These are phyloP conservation scores for Endogone sp. DNA, from an alignment of 192 early-diverging fungal genomes.

Conservation along the genomic window DNA sequence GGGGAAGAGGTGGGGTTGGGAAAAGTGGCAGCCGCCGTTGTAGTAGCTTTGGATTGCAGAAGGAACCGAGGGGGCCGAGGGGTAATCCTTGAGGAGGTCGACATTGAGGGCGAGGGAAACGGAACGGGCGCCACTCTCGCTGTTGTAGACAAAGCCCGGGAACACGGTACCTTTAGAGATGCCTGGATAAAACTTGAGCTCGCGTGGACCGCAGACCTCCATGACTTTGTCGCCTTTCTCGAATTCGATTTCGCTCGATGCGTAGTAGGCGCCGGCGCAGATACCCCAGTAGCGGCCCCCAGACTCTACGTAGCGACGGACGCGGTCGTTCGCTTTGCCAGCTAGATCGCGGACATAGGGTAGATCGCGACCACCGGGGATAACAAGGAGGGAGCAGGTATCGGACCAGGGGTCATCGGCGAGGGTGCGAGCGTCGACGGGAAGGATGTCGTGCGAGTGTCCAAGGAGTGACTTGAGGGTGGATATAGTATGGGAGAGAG, in stretches of 20 bases:
- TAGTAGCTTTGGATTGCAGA: constrained; percentile 45
- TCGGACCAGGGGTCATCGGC: constrained; percentile 81
- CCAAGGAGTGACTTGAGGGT: constrained; percentile 77
- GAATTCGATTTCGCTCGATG: constrained; percentile 66
- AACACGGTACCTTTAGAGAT: constrained; percentile 69
- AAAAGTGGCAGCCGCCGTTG: constrained; percentile 73
- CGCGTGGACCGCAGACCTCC: constrained; percentile 70
- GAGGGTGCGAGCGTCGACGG: constrained; percentile 71
- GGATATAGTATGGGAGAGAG: constrained; percentile 56
- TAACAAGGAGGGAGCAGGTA: constrained; percentile 79
- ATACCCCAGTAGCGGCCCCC: constrained; percentile 92
- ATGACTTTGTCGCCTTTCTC: constrained; percentile 55
- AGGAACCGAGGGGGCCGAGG: constrained; percentile 1
- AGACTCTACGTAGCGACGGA: constrained; percentile 57
- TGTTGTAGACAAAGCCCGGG: constrained; percentile 81
- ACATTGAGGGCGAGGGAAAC: constrained; percentile 43
- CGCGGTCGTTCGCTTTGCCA: constrained; percentile 53
- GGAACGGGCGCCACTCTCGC: constrained; percentile 69
- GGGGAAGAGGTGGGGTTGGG: constrained; percentile 26
- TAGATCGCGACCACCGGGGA: constrained; percentile 87
- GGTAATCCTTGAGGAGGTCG: background rate
- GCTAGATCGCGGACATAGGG: constrained; percentile 76
- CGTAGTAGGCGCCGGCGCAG: constrained; percentile 90
- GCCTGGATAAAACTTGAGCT: constrained; percentile 69
- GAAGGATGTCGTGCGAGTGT: constrained; percentile 84